A percentile compares a stretch with the other conserved stretches of the same genome.
phyloP scores from a whole-genome alignment of 1,139 yeast genomes.

The Saccharomyces hybrid region DNA sequence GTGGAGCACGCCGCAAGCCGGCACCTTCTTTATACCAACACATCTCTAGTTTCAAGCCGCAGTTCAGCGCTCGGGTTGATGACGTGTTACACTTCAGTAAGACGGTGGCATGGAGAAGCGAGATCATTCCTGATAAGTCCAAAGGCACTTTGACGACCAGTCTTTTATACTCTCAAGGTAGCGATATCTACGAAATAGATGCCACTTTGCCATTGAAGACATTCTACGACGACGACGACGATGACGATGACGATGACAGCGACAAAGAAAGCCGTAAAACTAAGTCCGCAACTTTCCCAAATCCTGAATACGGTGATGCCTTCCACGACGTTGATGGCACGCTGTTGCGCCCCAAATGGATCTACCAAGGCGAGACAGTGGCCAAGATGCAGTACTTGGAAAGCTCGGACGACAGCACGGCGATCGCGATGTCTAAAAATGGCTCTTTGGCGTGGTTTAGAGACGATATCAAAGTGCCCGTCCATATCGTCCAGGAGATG shows the following conservation, averaged over 20 bases:
- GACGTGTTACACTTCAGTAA: slow-evolving; percentile 16
- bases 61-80: slow-evolving; percentile 33
- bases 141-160: slow-evolving; percentile 22
- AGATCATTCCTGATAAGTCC: slow-evolving; percentile 23
- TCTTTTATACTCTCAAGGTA: slow-evolving; percentile 27
- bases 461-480: slow-evolving; percentile 26
- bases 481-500: slow-evolving; percentile 28
- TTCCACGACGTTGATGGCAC: slow-evolving; percentile 13
- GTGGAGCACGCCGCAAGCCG: background rate
- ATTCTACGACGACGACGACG: slow-evolving; percentile 10
- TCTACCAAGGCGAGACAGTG: slow-evolving; percentile 28
- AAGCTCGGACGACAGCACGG: slow-evolving; percentile 18
- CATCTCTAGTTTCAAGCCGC: slow-evolving; percentile 57
- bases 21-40: slow-evolving; percentile 50
- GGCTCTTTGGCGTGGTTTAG: slow-evolving; percentile 32
- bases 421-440: slow-evolving; percentile 26
- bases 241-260: slow-evolving; percentile 3
- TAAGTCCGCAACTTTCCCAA: slow-evolving; percentile 9
- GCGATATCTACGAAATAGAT: slow-evolving; percentile 27
- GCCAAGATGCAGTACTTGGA: slow-evolving; percentile 24
- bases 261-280: slow-evolving; percentile 3
- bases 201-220: slow-evolving; percentile 26
- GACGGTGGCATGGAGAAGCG: slow-evolving; percentile 23
- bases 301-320: slow-evolving; percentile 24
- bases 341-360: slow-evolving; percentile 23